Conservation (phyloP, 2,329 filamentous ascomycete species). For the Chrysoporthe deuterocubensis region DNA sequence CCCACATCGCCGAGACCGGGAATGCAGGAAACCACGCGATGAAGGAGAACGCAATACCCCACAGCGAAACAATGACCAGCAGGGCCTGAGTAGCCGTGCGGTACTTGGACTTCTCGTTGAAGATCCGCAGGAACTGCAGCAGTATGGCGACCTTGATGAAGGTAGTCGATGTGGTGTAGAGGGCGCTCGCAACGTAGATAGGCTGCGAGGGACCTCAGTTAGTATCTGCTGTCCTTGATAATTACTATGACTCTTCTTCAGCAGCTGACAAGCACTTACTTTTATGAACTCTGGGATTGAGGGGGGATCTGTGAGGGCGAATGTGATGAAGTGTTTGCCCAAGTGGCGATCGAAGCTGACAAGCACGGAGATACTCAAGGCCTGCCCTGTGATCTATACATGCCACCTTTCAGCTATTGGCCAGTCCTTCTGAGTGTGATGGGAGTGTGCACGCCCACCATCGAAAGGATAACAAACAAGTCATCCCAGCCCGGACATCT, state of each 20-base stretch:
- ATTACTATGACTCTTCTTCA: not conserved
- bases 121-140: conserved; percentile 37
- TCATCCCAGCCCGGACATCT: conserved; percentile 29
- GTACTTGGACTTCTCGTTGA: conserved; percentile 18
- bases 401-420: not conserved
- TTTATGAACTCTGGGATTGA: conserved; percentile 15
- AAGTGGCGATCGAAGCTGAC: conserved; percentile 8
- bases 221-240: not conserved
- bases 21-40: conserved; percentile 36
- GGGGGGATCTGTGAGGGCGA: not conserved
- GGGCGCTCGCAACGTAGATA: conserved; percentile 34
- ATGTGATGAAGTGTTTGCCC: conserved; percentile 19
- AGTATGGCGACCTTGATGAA: conserved; percentile 37
- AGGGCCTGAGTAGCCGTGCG: conserved; percentile 30
- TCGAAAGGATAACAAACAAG: conserved; percentile 20
- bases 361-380: not conserved
- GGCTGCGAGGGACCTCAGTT: conserved; percentile 18
- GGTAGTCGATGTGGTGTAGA: conserved; percentile 33
- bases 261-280: not conserved
- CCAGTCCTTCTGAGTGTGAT: not conserved
- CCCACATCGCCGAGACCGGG: conserved; percentile 33
- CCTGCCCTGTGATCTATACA: not conserved
- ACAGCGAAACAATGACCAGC: conserved; percentile 30
- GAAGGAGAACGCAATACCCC: conserved; percentile 34
- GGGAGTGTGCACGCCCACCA: conserved; percentile 10